phyloP scores from a whole-genome alignment of 1,284 basidiomycete species.

The Marasmius oreades region DNA sequence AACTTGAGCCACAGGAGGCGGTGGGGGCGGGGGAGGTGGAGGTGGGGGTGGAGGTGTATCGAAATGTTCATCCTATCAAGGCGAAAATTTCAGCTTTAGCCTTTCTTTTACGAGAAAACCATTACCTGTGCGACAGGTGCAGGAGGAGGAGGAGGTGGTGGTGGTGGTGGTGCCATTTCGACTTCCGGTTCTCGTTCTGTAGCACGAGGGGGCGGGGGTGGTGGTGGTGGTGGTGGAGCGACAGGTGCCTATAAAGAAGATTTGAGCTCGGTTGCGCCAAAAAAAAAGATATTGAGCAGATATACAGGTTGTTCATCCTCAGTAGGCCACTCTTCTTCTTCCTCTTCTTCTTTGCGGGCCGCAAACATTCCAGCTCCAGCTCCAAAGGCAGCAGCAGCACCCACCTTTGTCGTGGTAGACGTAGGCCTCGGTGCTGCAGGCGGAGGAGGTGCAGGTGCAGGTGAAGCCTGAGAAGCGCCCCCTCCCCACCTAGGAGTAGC shows the following conservation, averaged over 20 bases:
- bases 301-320: conserved; percentile 32
- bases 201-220: conserved; percentile 15
- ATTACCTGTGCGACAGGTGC: too few species aligned
- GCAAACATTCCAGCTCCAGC: conserved; percentile 30
- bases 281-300: conserved; percentile 3
- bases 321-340: conserved; percentile 29
- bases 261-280: not conserved
- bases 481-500: conserved; percentile 30
- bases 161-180: conserved; percentile 18
- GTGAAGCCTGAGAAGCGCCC: not conserved
- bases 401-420: conserved; percentile 33
- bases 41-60: conserved; percentile 24
- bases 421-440: conserved; percentile 30
- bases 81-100: not conserved
- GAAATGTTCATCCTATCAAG: not conserved
- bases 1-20: conserved; percentile 19
- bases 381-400: conserved; percentile 30
- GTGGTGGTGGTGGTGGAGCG: conserved; percentile 29
- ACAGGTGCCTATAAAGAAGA: conserved; percentile 26
- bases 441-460: conserved; percentile 8
- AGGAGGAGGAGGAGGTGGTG: too few species aligned
- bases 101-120: not conserved
- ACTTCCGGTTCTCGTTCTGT: conserved; percentile 23
- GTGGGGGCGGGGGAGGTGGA: conserved; percentile 32
- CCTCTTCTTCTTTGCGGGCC: conserved; percentile 25